phyloP scores from a whole-genome alignment of 495 filamentous ascomycete species.

The Hapsidospora chrysogenum region DNA sequence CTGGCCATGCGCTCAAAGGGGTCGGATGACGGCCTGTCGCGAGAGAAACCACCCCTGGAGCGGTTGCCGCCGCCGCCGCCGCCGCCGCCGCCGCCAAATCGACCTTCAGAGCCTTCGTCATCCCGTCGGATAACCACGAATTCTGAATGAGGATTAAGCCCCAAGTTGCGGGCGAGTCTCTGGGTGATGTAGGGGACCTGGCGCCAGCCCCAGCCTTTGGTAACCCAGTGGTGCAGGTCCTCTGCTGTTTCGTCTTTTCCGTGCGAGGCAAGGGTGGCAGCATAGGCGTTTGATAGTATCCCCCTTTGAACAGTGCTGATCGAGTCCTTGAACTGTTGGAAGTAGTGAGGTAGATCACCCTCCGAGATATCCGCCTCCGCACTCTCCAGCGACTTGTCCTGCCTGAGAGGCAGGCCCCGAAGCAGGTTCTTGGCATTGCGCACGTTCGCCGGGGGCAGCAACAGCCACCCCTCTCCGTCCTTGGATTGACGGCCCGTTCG shows the following conservation, averaged over 20 bases:
- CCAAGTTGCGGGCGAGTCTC: constrained; percentile 27
- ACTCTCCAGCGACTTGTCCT: constrained; percentile 24
- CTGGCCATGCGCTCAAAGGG: too few relatives aligned
- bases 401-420: constrained; percentile 45
- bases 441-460: constrained; percentile 46
- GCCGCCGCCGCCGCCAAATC: constrained; percentile 4
- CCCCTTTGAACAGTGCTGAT: constrained; percentile 13
- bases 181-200: constrained; percentile 34
- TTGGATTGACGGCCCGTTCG: constrained; percentile 56
- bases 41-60: constrained; percentile 3
- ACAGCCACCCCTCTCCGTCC: constrained; percentile 62
- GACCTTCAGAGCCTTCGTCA: constrained; percentile 2
- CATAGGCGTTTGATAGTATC: constrained; percentile 21
- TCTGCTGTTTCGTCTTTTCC: constrained; percentile 26
- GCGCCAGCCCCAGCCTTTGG: constrained; percentile 42
- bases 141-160: constrained; percentile 12
- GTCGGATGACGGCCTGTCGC: too few relatives aligned
- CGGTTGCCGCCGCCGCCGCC: constrained; percentile 4
- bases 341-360: constrained; percentile 17
- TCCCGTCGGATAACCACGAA: constrained; percentile 8
- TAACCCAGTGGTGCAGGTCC: constrained; percentile 43
- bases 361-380: constrained; percentile 33
- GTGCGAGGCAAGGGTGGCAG: constrained; percentile 25
- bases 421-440: constrained; percentile 32
- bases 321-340: constrained; percentile 17